A percentile compares a stretch with the other conserved stretches of the same genome.
Conservation (phyloP, 2,329 filamentous ascomycete species). For the Cladobotryum mycophilum region DNA sequence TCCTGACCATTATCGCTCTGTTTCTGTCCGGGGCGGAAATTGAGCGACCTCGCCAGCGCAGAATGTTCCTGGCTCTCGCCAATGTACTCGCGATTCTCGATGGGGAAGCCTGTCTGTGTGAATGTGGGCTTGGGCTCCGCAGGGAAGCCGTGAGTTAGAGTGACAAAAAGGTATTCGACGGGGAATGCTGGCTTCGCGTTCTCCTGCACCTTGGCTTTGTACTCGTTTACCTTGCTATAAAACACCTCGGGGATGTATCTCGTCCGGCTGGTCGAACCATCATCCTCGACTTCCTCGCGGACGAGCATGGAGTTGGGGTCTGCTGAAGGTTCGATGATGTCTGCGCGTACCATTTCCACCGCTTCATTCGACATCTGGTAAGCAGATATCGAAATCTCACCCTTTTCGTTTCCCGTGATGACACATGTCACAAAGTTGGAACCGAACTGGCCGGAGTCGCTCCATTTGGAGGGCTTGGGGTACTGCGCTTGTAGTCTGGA, state of each 20-base stretch:
- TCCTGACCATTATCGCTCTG: conserved; percentile 56
- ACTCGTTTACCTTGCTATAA: conserved; percentile 92
- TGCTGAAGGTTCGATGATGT: conserved; percentile 91
- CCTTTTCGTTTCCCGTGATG: conserved; percentile 84
- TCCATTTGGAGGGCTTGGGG: conserved; percentile 92
- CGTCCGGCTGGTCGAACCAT: conserved; percentile 58
- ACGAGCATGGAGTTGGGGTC: conserved; percentile 94
- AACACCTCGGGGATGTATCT: conserved; percentile 97
- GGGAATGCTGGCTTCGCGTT: conserved; percentile 96
- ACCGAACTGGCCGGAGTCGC: conserved; percentile 86
- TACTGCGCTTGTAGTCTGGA: conserved; percentile 81
- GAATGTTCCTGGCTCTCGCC: conserved; percentile 79
- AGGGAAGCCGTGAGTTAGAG: conserved; percentile 93
- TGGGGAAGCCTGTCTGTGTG: conserved; percentile 66
- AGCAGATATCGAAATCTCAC: conserved; percentile 80
- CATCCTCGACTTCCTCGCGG: conserved; percentile 82
- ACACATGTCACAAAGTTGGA: conserved; percentile 97
- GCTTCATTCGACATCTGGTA: conserved; percentile 95
- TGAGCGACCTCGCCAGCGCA: conserved; percentile 61
- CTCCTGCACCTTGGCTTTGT: conserved; percentile 91
- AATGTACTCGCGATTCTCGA: conserved; percentile 84
- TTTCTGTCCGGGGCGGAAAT: conserved; percentile 53
- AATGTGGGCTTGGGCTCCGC: conserved; percentile 73
- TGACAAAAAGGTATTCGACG: conserved; percentile 92
- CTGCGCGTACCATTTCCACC: conserved; percentile 92